Conservation (phyloP, 1,139 yeast genomes). For the Kodamaea arcana region DNA sequence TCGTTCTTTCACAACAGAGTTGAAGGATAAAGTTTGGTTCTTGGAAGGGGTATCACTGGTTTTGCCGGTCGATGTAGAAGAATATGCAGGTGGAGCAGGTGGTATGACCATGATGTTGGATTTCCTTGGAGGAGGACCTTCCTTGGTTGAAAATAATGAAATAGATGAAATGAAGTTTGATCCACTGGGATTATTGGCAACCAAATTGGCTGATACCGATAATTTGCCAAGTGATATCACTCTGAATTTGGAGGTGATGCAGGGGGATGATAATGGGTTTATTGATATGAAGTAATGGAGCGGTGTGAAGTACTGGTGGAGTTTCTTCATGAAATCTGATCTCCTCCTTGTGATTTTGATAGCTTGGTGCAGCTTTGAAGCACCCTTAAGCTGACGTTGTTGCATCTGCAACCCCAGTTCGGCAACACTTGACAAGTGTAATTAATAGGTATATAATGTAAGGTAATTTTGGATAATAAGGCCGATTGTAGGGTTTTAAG, state of each 20-base stretch:
- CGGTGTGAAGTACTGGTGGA: not conserved
- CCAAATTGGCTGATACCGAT: slow-evolving; percentile 49
- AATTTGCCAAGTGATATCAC: slow-evolving; percentile 56
- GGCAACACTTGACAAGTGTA: too few relatives aligned
- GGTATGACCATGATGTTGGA: slow-evolving; percentile 91
- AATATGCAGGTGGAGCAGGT: slow-evolving; percentile 77
- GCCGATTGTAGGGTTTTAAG: too few relatives aligned
- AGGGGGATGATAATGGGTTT: slow-evolving; percentile 33
- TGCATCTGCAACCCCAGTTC: too few relatives aligned
- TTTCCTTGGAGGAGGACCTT: slow-evolving; percentile 72
- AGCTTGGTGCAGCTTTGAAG: too few relatives aligned
- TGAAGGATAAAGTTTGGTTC: slow-evolving; percentile 91
- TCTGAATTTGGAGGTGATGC: slow-evolving; percentile 46
- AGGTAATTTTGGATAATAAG: too few relatives aligned
- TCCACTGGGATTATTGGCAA: slow-evolving; percentile 33
- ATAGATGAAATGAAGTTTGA: slow-evolving; percentile 42
- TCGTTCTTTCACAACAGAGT: slow-evolving; percentile 76
- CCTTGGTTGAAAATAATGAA: slow-evolving; percentile 38
- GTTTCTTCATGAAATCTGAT: too few relatives aligned
- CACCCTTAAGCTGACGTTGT: too few relatives aligned
- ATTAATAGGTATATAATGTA: too few relatives aligned
- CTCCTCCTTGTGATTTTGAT: too few relatives aligned
- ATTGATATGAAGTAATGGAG: slow-evolving; percentile 27
- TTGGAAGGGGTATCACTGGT: slow-evolving; percentile 87
- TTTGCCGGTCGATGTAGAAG: slow-evolving; percentile 78